A percentile compares a stretch with the other conserved stretches of the same genome.
Conservation (phyloP, 768 basidiomycete species). For the Termitomyces sp. region DNA sequence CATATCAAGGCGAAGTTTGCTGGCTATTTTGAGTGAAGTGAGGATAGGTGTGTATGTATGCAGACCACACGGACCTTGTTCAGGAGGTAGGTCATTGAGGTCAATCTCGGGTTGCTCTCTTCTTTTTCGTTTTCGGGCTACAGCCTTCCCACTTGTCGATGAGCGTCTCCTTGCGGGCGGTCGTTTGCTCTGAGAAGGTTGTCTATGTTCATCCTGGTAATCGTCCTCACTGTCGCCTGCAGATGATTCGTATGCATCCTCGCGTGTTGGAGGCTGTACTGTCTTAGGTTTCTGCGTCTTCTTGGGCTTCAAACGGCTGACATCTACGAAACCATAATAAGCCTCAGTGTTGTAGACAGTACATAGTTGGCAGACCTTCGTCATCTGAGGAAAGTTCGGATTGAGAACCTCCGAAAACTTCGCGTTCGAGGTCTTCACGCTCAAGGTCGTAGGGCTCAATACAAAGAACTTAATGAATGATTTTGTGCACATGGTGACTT, state of each 20-base stretch:
- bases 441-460: slow-evolving; percentile 39
- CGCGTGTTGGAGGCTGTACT: slow-evolving; percentile 35
- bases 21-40: slow-evolving; percentile 42
- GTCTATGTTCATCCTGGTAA: slow-evolving; percentile 37
- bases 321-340: slow-evolving; percentile 24
- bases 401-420: slow-evolving; percentile 81
- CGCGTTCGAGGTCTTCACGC: slow-evolving; percentile 54
- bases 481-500: not conserved
- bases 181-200: slow-evolving; percentile 26
- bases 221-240: slow-evolving; percentile 45
- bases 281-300: slow-evolving; percentile 24
- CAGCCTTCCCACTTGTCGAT: slow-evolving; percentile 25
- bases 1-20: slow-evolving; percentile 75
- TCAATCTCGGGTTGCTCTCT: slow-evolving; percentile 61
- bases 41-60: not conserved
- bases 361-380: slow-evolving; percentile 36
- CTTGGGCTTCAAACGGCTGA: slow-evolving; percentile 40
- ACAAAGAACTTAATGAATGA: not conserved
- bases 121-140: slow-evolving; percentile 52
- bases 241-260: slow-evolving; percentile 55
- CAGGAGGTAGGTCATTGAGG: slow-evolving; percentile 65
- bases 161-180: slow-evolving; percentile 20
- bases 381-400: slow-evolving; percentile 82
- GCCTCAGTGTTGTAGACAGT: not conserved
- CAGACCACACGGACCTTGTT: slow-evolving; percentile 56